phyloP scores from a whole-genome alignment of 2,329 filamentous ascomycete genomes.

The Aspergillus udagawae region DNA sequence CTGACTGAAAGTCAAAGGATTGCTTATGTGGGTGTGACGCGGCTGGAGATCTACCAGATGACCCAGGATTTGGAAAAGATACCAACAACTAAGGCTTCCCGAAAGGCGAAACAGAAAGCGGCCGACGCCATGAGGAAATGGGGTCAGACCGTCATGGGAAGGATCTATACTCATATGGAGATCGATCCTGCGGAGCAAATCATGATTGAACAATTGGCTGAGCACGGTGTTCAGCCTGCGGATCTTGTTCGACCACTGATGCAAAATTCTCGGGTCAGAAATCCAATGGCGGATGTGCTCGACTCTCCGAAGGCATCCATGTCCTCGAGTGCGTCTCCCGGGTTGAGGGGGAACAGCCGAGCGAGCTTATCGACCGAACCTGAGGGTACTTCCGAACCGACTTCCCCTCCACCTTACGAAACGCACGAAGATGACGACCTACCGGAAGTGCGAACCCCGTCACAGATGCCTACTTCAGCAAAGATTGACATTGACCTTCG shows the following conservation, averaged over 20 bases:
- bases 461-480: conserved; percentile 72
- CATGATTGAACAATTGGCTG: conserved; percentile 96
- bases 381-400: conserved; percentile 44
- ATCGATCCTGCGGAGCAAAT: conserved; percentile 83
- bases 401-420: conserved; percentile 52
- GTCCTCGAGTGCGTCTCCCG: conserved; percentile 31
- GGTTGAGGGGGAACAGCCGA: conserved; percentile 19
- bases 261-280: conserved; percentile 88
- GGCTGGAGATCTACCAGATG: conserved; percentile 77
- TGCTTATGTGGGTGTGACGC: conserved; percentile 87
- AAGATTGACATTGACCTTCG: conserved; percentile 93
- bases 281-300: conserved; percentile 67
- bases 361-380: conserved; percentile 33
- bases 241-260: conserved; percentile 85
- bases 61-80: conserved; percentile 62
- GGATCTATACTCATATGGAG: conserved; percentile 94
- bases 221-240: conserved; percentile 80
- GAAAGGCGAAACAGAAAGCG: conserved; percentile 66
- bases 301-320: conserved; percentile 35
- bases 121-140: conserved; percentile 86
- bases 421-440: conserved; percentile 66
- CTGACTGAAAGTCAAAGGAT: conserved; percentile 93
- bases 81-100: conserved; percentile 58
- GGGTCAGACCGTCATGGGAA: conserved; percentile 97
- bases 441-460: conserved; percentile 75